A percentile compares a stretch with the other conserved stretches of the same genome.
phyloP scores from a whole-genome alignment of 768 basidiomycete species.

The Suillus subalutaceus region DNA sequence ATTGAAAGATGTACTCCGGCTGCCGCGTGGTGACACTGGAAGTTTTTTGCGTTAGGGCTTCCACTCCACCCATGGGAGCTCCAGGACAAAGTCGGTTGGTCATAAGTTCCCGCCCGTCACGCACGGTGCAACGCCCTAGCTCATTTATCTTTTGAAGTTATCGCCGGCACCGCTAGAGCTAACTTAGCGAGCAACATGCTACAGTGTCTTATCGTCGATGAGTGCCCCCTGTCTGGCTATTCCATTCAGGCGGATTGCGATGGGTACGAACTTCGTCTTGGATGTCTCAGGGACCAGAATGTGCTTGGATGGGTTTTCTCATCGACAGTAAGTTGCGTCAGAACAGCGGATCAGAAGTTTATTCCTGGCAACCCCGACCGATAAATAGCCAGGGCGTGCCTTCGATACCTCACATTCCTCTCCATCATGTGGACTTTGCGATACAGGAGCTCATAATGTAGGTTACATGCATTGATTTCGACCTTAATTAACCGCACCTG shows the following conservation, averaged over 20 bases:
- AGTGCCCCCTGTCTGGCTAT: neutral
- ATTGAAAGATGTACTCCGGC: too few relatives aligned
- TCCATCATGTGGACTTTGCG: too few relatives aligned
- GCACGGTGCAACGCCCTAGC: neutral
- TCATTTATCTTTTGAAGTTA: neutral
- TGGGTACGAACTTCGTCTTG: too few relatives aligned
- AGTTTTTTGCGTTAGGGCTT: too few relatives aligned
- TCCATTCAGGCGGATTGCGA: neutral
- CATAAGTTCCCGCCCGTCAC: neutral
- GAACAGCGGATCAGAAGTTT: too few relatives aligned
- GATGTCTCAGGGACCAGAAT: neutral
- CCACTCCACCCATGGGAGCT: too few relatives aligned
- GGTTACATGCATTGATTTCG: neutral
- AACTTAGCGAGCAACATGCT: neutral
- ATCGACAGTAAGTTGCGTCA: neutral
- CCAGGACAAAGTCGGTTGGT: neutral
- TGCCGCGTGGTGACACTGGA: too few relatives aligned
- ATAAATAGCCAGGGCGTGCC: neutral
- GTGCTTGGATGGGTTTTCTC: neutral
- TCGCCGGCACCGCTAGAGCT: neutral
- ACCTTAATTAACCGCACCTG: neutral
- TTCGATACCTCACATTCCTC: neutral
- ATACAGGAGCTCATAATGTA: neutral
- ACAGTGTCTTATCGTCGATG: neutral
- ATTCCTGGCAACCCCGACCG: too few relatives aligned